These are phyloP conservation scores for Aspergillus heteromorphus DNA, from an alignment of 495 filamentous ascomycete species.

Conservation along the genomic window DNA sequence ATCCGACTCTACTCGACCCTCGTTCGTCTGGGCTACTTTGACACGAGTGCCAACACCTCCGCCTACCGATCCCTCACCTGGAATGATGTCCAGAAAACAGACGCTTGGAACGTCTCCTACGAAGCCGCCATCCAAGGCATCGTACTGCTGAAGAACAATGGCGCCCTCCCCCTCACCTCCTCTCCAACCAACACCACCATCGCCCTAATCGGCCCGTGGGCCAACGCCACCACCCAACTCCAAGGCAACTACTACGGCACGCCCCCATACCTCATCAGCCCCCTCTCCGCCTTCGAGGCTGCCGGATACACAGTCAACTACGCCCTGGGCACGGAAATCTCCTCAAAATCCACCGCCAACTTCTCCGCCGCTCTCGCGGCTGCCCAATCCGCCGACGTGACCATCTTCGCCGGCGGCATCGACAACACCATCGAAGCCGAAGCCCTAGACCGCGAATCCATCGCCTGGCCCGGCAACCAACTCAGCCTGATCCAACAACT, in stretches of 20 bases:
- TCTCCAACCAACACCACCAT: constrained; percentile 33
- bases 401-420: constrained; percentile 55
- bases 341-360: constrained; percentile 32
- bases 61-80: constrained; percentile 49
- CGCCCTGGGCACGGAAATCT: constrained; percentile 38
- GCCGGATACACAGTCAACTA: constrained; percentile 44
- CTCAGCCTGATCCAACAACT: constrained; percentile 50
- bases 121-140: constrained; percentile 56
- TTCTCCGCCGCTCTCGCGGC: constrained; percentile 40
- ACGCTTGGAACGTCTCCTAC: constrained; percentile 51
- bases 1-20: constrained; percentile 53
- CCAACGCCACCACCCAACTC: constrained; percentile 53
- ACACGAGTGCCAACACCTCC: constrained; percentile 32
- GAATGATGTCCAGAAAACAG: constrained; percentile 45
- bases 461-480: constrained; percentile 55
- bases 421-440: constrained; percentile 54
- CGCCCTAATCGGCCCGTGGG: constrained; percentile 57
- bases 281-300: constrained; percentile 41
- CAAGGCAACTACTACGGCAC: constrained; percentile 57
- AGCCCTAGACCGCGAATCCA: constrained; percentile 46
- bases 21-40: constrained; percentile 56
- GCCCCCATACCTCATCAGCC: constrained; percentile 52
- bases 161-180: constrained; percentile 43
- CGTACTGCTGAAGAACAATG: constrained; percentile 59
- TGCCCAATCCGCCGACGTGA: constrained; percentile 47